phyloP scores from a whole-genome alignment of 1,284 basidiomycete genomes.

The Malassezia equina region DNA sequence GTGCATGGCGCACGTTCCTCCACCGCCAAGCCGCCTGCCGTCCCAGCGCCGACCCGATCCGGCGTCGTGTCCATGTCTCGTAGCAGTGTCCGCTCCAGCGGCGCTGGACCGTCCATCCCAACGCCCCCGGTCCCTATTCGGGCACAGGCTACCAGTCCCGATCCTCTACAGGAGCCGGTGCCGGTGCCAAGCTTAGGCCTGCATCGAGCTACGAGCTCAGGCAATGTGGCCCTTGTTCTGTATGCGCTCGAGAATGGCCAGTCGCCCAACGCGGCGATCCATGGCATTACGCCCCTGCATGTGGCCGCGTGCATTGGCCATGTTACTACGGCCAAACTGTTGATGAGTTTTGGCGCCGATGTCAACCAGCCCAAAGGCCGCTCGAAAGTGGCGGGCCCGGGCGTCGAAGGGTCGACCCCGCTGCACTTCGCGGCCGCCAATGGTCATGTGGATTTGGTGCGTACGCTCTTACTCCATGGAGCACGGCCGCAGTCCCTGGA shows the following conservation, averaged over 20 bases:
- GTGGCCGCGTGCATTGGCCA: conserved; percentile 38
- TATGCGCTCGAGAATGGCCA: conserved; percentile 43
- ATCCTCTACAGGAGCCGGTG: neutral
- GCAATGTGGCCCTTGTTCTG: conserved; percentile 41
- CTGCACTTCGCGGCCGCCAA: conserved; percentile 46
- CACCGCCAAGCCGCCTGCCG: neutral
- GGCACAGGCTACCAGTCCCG: neutral
- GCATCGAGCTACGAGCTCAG: conserved; percentile 36
- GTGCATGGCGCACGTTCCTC: neutral
- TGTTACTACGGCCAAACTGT: conserved; percentile 28
- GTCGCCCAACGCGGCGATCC: conserved; percentile 28
- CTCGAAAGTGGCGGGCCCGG: conserved; percentile 17
- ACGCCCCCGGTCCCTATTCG: neutral
- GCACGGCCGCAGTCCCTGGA: conserved; percentile 31
- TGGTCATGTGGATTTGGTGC: conserved; percentile 35
- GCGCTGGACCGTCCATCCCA: neutral
- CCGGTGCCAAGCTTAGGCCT: conserved; percentile 26
- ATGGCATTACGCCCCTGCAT: conserved; percentile 42
- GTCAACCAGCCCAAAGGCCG: conserved; percentile 9
- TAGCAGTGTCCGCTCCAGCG: neutral
- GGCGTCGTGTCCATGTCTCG: neutral
- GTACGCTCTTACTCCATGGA: conserved; percentile 34
- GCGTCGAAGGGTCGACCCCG: conserved; percentile 38
- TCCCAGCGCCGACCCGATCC: neutral
- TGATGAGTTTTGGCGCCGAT: conserved; percentile 40